phyloP scores from a whole-genome alignment of 164 flowering plant genomes.

The Aristolochia fimbriata region DNA sequence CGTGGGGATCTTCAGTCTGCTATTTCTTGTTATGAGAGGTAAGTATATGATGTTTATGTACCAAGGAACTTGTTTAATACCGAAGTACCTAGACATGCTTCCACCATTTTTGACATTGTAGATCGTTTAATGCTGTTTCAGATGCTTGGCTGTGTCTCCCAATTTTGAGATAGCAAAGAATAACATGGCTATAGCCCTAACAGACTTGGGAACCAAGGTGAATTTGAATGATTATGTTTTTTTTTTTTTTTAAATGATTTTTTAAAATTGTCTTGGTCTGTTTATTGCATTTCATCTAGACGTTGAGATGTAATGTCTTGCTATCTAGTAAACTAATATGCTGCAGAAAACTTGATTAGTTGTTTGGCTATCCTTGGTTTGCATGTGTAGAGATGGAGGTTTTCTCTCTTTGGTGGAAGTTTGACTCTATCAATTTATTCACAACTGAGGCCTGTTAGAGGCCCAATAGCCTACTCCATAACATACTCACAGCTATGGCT shows the following conservation, averaged over 20 bases:
- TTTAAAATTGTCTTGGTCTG: not conserved
- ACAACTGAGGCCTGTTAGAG: too few relatives aligned
- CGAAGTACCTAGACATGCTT: too few relatives aligned
- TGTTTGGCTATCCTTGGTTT: too few relatives aligned
- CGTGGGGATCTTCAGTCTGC: conserved; percentile 92
- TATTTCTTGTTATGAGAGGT: conserved; percentile 98
- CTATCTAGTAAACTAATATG: too few relatives aligned
- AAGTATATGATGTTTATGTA: not conserved
- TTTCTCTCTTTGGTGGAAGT: too few relatives aligned
- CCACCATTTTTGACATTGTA: not conserved
- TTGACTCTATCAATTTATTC: too few relatives aligned
- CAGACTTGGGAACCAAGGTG: conserved; percentile 98
- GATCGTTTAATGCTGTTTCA: conserved; percentile 17
- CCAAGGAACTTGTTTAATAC: conserved; percentile 2
- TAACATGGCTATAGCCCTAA: conserved; percentile 98
- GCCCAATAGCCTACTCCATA: too few relatives aligned
- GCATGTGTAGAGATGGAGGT: too few relatives aligned
- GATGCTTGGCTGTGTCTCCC: conserved; percentile 96
- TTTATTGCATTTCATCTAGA: too few relatives aligned
- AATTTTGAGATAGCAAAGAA: conserved; percentile 99
- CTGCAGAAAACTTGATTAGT: too few relatives aligned
- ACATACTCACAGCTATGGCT: too few relatives aligned
- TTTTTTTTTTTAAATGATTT: not conserved
- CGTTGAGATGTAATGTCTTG: too few relatives aligned
- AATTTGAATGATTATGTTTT: not conserved